A percentile compares a stretch with the other conserved stretches of the same genome.
Evolutionary conservation across 495 filamentous ascomycete species (phyloP).

Genomic region (Tetracladium setigerum): DNA sequence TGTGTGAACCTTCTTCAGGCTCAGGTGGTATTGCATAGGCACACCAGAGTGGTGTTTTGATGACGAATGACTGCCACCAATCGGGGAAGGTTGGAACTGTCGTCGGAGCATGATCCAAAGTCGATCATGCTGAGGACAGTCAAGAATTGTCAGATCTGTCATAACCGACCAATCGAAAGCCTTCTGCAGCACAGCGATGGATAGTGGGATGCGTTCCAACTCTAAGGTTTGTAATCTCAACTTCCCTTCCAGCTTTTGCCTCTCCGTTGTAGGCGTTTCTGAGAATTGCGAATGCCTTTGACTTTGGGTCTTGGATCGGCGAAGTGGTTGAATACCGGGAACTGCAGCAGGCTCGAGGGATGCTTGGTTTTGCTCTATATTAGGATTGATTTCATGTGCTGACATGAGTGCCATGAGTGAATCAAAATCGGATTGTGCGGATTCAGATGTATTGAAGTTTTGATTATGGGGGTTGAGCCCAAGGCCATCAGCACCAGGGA

Average conservation of each 20-base stretch:
- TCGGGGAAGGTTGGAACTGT: conserved; percentile 54
- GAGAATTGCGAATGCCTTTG: conserved; percentile 15
- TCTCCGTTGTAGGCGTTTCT: conserved; percentile 8
- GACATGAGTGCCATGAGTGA: conserved; percentile 10
- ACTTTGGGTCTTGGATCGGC: conserved; percentile 10
- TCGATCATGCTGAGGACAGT: conserved; percentile 68
- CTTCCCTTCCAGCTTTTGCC: conserved; percentile 35
- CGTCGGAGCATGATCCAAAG: conserved; percentile 76
- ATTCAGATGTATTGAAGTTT: background rate
- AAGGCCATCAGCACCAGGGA: conserved; percentile 3
- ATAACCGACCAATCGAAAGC: conserved; percentile 75
- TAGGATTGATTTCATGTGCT: conserved; percentile 2
- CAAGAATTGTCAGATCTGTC: conserved; percentile 73
- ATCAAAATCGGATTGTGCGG: conserved; percentile 12
- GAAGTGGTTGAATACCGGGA: conserved; percentile 4
- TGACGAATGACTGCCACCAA: conserved; percentile 13
- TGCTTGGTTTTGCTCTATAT: background rate
- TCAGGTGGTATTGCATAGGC: conserved; percentile 56
- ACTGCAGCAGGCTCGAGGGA: background rate
- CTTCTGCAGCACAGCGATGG: conserved; percentile 56
- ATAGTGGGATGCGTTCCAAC: conserved; percentile 74
- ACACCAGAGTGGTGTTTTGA: conserved; percentile 17
- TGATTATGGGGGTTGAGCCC: background rate
- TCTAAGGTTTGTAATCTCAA: conserved; percentile 70
- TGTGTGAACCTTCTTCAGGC: conserved; percentile 74